Evolutionary conservation across 352 stramenopile genomes (phyloP), one percentile per base, ranked within the genome.

Genomic region (Phytopythium sindhum): DNA sequence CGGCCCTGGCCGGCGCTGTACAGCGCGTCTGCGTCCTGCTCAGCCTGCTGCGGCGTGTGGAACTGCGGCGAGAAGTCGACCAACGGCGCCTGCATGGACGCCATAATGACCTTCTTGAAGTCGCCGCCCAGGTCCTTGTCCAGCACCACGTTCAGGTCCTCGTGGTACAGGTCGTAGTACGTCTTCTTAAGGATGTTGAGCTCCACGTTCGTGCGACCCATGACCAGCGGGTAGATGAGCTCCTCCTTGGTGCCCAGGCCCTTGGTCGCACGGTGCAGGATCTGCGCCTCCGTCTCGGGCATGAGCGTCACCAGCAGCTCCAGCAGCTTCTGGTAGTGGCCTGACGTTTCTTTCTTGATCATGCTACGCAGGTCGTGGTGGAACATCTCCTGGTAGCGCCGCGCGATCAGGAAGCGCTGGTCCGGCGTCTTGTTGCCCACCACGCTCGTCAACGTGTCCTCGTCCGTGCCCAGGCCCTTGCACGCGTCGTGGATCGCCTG

Each of bases 141-240:
- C 60, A 91, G 64, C 35, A 73, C 69, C 37, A 84, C 78, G 35
- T 74, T 75, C 52, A 93, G 63, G 50, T 93, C 84, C 45, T 87
- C 70, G 55, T 68, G 66, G 71, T 80, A 76, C 50, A 87, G 54
- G 37, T 89, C 77, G 58, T 81, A 91, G 71, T 80, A 93, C 0
- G 84, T 87, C 70, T 90, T 89, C 72, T 91, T 91, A 54, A 93
- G 76, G 64, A 93, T 90, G 64, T 71, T 71, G 52, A 93, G 78
- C 64, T 93, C 84, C 12, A 68, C 68, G 64, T 90, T 89, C 3
- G 84, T 90, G 63, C 84, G 78, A 31, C 81, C 81, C 39, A 89
- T 79, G 33, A 89, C 62, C 17, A 84, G 70, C 19, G 81, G 84
- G 70, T 83, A 91, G 62, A 91, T 84, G 51, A 86, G 72, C 54